Evolutionary conservation across 2,329 filamentous ascomycete genomes (phyloP).

Genomic region (Aspergillus floridensis): DNA sequence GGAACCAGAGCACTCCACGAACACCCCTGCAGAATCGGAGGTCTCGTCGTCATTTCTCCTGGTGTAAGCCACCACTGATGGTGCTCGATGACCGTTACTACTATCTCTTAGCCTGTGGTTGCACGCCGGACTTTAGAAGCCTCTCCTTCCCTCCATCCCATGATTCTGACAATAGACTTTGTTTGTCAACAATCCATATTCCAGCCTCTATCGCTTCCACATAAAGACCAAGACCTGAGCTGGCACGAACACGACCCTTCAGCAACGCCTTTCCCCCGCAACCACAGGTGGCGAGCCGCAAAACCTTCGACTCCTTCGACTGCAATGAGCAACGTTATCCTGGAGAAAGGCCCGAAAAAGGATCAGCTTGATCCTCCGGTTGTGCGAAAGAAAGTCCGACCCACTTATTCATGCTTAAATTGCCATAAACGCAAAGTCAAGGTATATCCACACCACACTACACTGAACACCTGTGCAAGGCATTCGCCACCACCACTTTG

Average conservation of each 20-base stretch:
- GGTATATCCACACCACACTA: constrained; percentile 17
- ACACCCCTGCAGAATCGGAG: background rate
- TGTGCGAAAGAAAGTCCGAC: constrained; percentile 27
- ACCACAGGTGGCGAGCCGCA: background rate
- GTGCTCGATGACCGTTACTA: constrained; percentile 3
- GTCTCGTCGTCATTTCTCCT: constrained; percentile 4
- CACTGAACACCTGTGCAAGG: background rate
- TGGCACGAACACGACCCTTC: background rate
- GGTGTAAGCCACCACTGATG: constrained; percentile 6
- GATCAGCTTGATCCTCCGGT: constrained; percentile 2
- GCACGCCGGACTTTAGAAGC: background rate
- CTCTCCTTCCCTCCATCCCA: background rate
- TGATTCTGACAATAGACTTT: constrained; percentile 5
- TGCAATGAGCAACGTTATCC: background rate
- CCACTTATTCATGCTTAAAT: constrained; percentile 31
- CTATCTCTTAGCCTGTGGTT: background rate
- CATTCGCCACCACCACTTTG: background rate
- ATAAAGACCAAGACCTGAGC: background rate
- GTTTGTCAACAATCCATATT: background rate
- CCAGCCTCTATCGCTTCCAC: background rate
- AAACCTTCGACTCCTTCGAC: background rate
- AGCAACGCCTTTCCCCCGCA: background rate
- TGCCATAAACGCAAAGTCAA: constrained; percentile 36
- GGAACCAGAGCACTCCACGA: constrained; percentile 1
- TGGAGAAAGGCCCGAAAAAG: background rate